Percentiles rank a stretch among this genome's conserved stretches.
phyloP scores from a whole-genome alignment of 2,329 filamentous ascomycete genomes.

The Aspergillus calidoustus region DNA sequence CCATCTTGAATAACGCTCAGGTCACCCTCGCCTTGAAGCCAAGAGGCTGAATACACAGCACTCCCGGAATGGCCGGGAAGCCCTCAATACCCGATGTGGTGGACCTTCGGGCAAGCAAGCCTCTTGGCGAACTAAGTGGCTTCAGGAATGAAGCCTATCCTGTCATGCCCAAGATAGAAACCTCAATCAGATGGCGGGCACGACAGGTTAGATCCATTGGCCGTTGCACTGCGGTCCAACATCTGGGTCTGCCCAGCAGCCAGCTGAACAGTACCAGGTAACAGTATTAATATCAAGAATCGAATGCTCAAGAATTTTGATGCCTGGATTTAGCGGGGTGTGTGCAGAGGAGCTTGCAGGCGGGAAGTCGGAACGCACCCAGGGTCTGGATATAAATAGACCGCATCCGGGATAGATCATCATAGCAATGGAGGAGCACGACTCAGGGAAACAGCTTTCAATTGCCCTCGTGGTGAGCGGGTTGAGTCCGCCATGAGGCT shows the following conservation, averaged over 20 bases:
- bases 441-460: not conserved
- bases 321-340: constrained; percentile 6
- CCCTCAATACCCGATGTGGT: not conserved
- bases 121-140: not conserved
- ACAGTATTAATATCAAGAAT: not conserved
- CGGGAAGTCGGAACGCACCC: not conserved
- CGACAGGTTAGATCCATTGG: not conserved
- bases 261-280: constrained; percentile 2
- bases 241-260: not conserved
- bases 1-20: not conserved
- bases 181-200: not conserved
- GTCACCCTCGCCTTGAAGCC: not conserved
- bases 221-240: not conserved
- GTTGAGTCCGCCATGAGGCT: not conserved
- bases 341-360: not conserved
- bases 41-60: not conserved
- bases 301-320: not conserved
- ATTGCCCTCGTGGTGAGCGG: no score
- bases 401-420: not conserved
- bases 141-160: not conserved
- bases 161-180: not conserved
- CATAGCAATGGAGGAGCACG: not conserved
- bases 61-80: not conserved
- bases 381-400: constrained; percentile 14
- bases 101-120: not conserved